Conservation (phyloP, 768 basidiomycete genomes). For the Pleurotus citrinopileatus region DNA sequence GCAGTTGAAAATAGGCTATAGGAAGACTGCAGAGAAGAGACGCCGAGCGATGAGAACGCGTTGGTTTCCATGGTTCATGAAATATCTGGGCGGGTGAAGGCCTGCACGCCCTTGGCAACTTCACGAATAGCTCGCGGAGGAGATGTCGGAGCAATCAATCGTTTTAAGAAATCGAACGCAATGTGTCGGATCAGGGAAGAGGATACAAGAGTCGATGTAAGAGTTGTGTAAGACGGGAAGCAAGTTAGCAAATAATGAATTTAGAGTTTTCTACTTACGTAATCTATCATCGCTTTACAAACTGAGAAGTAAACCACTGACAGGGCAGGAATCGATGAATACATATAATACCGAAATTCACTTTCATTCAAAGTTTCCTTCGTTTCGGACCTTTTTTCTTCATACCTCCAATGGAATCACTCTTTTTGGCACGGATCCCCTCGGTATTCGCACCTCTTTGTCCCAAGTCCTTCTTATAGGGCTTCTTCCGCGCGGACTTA, state of each 20-base stretch:
- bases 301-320: conserved; percentile 5
- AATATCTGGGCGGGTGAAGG: not conserved
- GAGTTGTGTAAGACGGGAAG: too few relatives aligned
- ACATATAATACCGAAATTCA: conserved; percentile 1
- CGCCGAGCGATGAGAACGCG: conserved; percentile 56
- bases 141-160: too few relatives aligned
- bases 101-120: too few relatives aligned
- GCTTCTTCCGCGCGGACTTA: conserved; percentile 33
- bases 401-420: conserved; percentile 50
- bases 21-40: conserved; percentile 51
- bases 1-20: conserved; percentile 59
- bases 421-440: conserved; percentile 64
- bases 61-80: conserved; percentile 34
- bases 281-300: not conserved
- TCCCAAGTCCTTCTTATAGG: conserved; percentile 63
- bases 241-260: too few relatives aligned
- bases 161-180: too few relatives aligned
- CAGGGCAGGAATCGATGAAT: not conserved
- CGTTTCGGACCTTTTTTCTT: conserved; percentile 4
- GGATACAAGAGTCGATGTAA: too few relatives aligned
- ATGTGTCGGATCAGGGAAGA: too few relatives aligned
- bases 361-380: conserved; percentile 1
- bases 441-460: conserved; percentile 38
- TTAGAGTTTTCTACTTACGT: not conserved
- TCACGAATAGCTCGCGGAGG: too few relatives aligned